phyloP scores from a whole-genome alignment of 2,329 filamentous ascomycete genomes.

The Blumeria hordei region DNA sequence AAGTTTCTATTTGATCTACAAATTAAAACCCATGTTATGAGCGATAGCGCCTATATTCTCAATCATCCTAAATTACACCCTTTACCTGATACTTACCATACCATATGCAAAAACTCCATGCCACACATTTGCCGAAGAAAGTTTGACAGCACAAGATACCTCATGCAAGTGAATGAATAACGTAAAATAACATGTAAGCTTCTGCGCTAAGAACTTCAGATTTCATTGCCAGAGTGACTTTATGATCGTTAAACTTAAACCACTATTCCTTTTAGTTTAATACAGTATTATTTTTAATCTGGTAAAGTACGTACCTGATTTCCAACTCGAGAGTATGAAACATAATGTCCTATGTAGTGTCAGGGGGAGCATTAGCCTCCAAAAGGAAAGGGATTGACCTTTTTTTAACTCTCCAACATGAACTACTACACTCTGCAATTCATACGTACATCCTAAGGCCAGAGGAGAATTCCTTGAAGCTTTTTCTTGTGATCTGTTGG shows the following conservation, averaged over 20 bases:
- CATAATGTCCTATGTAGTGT: constrained; percentile 41
- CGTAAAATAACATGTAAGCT: constrained; percentile 81
- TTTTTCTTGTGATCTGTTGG: constrained; percentile 33
- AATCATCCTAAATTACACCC: too few relatives aligned
- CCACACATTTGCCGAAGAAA: too few relatives aligned
- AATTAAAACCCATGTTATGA: too few relatives aligned
- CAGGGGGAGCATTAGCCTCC: constrained; percentile 1
- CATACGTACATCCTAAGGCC: constrained; percentile 50
- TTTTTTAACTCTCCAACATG: constrained; percentile 85
- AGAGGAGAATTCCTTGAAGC: constrained; percentile 26
- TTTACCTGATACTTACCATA: too few relatives aligned
- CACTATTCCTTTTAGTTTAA: constrained; percentile 29
- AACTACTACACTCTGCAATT: constrained; percentile 72
- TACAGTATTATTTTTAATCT: not conserved
- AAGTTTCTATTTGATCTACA: too few relatives aligned
- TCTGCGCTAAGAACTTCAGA: constrained; percentile 68
- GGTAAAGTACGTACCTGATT: constrained; percentile 27
- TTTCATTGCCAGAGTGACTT: constrained; percentile 62
- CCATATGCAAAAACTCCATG: too few relatives aligned
- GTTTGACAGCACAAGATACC: too few relatives aligned
- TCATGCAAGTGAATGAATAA: constrained; percentile 34
- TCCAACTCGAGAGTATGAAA: constrained; percentile 65
- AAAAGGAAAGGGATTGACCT: constrained; percentile 17
- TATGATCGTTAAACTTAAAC: constrained; percentile 92
- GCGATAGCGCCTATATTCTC: too few relatives aligned